Base-by-base conservation (phyloP, 176 grass and related monocot genomes). In the Tillandsia fasciculata region DNA sequence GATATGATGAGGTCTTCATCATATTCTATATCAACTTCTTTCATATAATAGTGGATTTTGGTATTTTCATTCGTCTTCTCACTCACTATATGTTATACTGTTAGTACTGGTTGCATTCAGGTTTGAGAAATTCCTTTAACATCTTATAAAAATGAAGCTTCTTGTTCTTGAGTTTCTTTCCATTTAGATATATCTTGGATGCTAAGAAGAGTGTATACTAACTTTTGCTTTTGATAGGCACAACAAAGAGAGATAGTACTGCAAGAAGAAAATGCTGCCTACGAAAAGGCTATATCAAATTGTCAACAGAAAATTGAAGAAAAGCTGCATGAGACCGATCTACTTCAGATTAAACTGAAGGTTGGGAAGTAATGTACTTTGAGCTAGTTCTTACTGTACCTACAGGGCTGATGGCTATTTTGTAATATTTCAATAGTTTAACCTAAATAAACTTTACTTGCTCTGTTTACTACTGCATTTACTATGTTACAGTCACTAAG, bases 211-310 rank as follows among this genome's bases (percentile, higher is more conserved):
- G 15, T 23, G 2, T 61, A 20, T 15, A 65, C 53, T 72, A 11
- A 42, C 65, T 2, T 14, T 7, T 49, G 50, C 27, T 76, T 75
- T 83, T 10, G 73, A 51, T 64, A 96, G 93, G 81, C 88, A 14
- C 84, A 87, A 69, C 81, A 87, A 56, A 86, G 88, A 83, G 88
- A 87, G 65, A 24, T 83, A 54, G 67, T 71, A 23, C 82, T 92
- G 48, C 86, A 85, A 76, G 81, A 87, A 82, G 88, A 96, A 84
- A 92, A 90, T 89, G 64, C 66, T 51, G 86, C 83, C 12, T 92
- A 96, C 29, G 86, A 96, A 79, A 92, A 96, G 75, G 86, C 89
- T 76, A 75, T 96, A 76, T 87, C 83, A 23, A 82, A 87, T 42
- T 96, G 88, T 76, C 74, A 74, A 52, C 87, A 85, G 74, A 96